Evolutionary conservation across 306 rosid species (phyloP).

Genomic region (Ceratonia siliqua): DNA sequence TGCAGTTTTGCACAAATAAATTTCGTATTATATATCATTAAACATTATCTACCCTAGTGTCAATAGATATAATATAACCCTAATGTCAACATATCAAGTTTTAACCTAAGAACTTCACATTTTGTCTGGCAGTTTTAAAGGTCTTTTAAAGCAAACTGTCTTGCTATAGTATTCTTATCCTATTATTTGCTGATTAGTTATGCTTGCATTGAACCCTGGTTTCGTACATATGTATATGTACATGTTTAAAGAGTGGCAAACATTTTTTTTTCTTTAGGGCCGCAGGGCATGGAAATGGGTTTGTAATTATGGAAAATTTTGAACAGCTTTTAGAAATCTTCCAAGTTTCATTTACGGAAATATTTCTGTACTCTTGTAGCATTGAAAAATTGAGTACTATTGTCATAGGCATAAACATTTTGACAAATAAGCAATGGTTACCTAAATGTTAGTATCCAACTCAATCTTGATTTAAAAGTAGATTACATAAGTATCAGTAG

Average conservation of each 20-base stretch:
- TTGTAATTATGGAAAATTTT: neutral
- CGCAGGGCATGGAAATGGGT: too few relatives aligned
- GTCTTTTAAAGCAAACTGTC: neutral
- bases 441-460: neutral
- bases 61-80: neutral
- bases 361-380: too few relatives aligned
- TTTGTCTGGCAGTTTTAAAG: neutral
- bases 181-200: neutral
- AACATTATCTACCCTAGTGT: neutral
- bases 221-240: neutral
- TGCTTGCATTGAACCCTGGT: neutral
- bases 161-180: neutral
- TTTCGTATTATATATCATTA: neutral
- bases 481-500: too few relatives aligned
- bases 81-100: neutral
- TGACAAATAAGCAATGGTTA: neutral
- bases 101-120: neutral
- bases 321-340: conserved; percentile 23
- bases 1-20: neutral
- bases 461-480: neutral
- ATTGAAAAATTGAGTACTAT: too few relatives aligned
- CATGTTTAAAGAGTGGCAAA: conserved; percentile 14
- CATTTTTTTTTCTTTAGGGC: neutral
- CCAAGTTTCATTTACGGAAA: neutral
- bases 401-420: too few relatives aligned